phyloP scores from a whole-genome alignment of 257 asterid genomes.

The Leptodermis oblonga region DNA sequence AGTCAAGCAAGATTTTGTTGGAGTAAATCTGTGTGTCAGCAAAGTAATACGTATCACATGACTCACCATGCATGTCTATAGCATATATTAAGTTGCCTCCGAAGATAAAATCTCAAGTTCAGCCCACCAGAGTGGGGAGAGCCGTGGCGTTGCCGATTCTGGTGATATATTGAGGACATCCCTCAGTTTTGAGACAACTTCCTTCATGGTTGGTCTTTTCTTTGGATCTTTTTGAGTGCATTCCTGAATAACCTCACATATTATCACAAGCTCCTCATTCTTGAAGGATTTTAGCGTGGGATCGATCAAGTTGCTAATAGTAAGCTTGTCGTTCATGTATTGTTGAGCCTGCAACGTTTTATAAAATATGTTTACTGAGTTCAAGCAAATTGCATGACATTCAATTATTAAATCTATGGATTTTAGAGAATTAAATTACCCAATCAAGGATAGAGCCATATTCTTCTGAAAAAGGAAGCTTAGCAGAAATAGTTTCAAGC shows the following conservation, averaged over 20 bases:
- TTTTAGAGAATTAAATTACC: conserved; percentile 33
- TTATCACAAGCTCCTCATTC: conserved; percentile 49
- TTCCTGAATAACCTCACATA: conserved; percentile 60
- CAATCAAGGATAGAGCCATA: conserved; percentile 49
- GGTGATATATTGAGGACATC: conserved; percentile 56
- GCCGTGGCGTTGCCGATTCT: conserved; percentile 72
- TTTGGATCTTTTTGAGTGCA: conserved; percentile 50
- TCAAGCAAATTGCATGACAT: neutral
- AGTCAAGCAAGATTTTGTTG: neutral
- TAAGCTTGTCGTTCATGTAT: conserved; percentile 46
- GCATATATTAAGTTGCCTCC: conserved; percentile 50
- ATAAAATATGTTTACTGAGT: neutral
- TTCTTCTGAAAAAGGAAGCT: conserved; percentile 56
- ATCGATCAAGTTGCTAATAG: conserved; percentile 43
- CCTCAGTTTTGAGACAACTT: conserved; percentile 45
- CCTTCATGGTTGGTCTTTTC: conserved; percentile 61
- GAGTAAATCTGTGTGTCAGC: neutral
- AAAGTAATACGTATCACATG: neutral
- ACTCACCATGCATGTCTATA: neutral
- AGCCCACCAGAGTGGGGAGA: conserved; percentile 99
- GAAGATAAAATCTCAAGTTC: conserved; percentile 91
- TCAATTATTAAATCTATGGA: neutral
- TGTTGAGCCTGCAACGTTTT: conserved; percentile 44
- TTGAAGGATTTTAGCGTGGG: conserved; percentile 63
- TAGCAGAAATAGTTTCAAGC: conserved; percentile 77